Evolutionary conservation across 2,329 filamentous ascomycete genomes (phyloP).

Genomic region (Fusarium oligoseptatum): DNA sequence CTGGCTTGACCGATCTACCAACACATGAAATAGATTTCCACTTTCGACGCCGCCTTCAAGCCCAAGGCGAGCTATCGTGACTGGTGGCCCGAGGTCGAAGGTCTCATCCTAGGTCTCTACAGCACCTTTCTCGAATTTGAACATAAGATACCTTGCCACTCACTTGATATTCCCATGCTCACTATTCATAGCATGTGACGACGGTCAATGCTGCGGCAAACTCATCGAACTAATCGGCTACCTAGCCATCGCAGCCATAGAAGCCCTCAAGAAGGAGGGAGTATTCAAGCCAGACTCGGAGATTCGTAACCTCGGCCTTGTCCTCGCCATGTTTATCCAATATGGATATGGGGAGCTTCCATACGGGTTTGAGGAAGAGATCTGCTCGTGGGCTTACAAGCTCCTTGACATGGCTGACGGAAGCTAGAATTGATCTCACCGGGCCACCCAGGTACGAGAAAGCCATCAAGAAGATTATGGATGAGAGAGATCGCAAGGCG

Average conservation of each 20-base stretch:
- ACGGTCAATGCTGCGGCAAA: background rate
- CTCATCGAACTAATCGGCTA: constrained; percentile 31
- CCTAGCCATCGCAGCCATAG: constrained; percentile 25
- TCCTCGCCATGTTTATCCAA: constrained; percentile 26
- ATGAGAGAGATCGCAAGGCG: background rate
- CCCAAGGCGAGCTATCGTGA: constrained; percentile 29
- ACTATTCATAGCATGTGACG: constrained; percentile 18
- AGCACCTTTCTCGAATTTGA: constrained; percentile 7
- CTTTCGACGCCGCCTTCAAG: constrained; percentile 4
- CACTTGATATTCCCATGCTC: background rate
- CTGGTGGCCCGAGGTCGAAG: constrained; percentile 43
- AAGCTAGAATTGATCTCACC: constrained; percentile 14
- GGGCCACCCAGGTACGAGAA: constrained; percentile 4
- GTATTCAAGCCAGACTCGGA: constrained; percentile 32
- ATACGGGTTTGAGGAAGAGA: constrained; percentile 2
- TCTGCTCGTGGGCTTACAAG: constrained; percentile 27
- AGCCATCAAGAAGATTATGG: background rate
- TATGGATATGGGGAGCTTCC: constrained; percentile 13
- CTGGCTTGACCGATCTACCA: fast-evolving
- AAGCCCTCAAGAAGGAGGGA: constrained; percentile 21
- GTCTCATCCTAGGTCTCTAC: constrained; percentile 28
- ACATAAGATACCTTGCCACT: background rate
- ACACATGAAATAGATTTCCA: constrained; percentile 47
- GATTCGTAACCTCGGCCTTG: constrained; percentile 32
- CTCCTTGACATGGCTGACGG: constrained; percentile 32